Conservation (phyloP, 768 basidiomycete species). For the Leccinum obscurum region DNA sequence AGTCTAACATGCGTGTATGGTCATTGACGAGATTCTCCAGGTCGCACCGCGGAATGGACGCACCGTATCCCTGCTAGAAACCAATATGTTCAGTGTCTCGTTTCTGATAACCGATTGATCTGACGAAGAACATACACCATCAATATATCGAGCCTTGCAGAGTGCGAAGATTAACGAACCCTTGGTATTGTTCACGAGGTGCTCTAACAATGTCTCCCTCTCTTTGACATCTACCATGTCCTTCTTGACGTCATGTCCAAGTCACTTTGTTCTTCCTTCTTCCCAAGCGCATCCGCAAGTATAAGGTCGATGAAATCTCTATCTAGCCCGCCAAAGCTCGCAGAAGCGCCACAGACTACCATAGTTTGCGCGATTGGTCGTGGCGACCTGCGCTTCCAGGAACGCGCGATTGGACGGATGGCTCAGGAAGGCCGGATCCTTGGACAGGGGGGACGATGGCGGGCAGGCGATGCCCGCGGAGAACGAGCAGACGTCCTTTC, state of each 20-base stretch:
- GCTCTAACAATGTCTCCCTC: slow-evolving; percentile 48
- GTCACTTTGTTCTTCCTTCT: slow-evolving; percentile 27
- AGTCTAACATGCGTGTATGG: slow-evolving; percentile 21
- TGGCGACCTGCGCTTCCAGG: slow-evolving; percentile 34
- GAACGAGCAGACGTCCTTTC: slow-evolving; percentile 38
- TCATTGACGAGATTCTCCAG: background rate
- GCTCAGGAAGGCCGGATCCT: slow-evolving; percentile 23
- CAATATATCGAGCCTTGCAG: background rate
- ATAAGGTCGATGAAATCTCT: slow-evolving; percentile 48
- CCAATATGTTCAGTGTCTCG: slow-evolving; percentile 30
- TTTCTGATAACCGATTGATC: slow-evolving; percentile 27
- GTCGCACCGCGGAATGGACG: slow-evolving; percentile 2
- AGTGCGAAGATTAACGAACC: slow-evolving; percentile 33
- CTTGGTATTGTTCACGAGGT: slow-evolving; percentile 54
- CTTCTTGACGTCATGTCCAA: slow-evolving; percentile 6
- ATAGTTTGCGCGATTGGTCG: slow-evolving; percentile 34
- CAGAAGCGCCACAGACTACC: slow-evolving; percentile 45
- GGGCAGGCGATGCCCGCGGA: slow-evolving; percentile 40
- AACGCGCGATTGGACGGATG: slow-evolving; percentile 42
- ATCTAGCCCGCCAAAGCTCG: slow-evolving; percentile 45
- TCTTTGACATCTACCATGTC: slow-evolving; percentile 35
- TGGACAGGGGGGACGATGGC: slow-evolving; percentile 21
- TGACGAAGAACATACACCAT: slow-evolving; percentile 4
- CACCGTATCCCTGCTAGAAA: slow-evolving; percentile 46
- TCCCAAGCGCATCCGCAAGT: slow-evolving; percentile 41